A percentile compares a stretch with the other conserved stretches of the same genome.
Conservation (phyloP, 208 protist species). For the Trypanosoma brucei region DNA sequence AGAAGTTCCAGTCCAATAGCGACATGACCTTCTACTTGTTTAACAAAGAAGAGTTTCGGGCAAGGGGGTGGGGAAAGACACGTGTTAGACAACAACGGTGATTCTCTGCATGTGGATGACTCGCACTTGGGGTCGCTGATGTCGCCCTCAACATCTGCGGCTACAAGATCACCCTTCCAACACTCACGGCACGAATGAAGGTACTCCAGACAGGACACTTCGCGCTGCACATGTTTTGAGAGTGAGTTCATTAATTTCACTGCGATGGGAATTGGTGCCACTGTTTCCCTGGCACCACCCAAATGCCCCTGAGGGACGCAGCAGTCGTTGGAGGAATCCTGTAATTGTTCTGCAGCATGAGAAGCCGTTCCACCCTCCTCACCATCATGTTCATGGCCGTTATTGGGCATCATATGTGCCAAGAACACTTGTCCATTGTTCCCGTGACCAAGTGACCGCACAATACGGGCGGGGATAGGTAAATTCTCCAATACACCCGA, state of each 20-base stretch:
- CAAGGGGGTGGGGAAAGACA: slow-evolving; percentile 9
- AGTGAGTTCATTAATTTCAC: slow-evolving; percentile 19
- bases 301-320: neutral
- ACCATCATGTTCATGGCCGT: neutral
- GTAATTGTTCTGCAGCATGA: neutral
- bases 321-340: neutral
- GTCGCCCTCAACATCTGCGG: neutral
- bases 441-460: slow-evolving; percentile 13
- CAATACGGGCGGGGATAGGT: slow-evolving; percentile 13
- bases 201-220: slow-evolving; percentile 20
- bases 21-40: slow-evolving; percentile 19
- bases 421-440: slow-evolving; percentile 31
- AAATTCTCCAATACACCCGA: neutral
- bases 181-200: slow-evolving; percentile 11
- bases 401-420: neutral
- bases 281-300: neutral
- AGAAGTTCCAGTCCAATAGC: slow-evolving; percentile 29
- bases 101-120: neutral
- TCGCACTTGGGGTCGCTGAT: neutral
- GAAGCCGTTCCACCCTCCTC: neutral
- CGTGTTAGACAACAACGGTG: neutral
- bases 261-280: slow-evolving; percentile 5
- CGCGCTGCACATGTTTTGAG: slow-evolving; percentile 19
- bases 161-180: neutral
- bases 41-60: slow-evolving; percentile 25